Base-by-base conservation (phyloP, 441 rosid genomes). In the Manihot esculenta region DNA sequence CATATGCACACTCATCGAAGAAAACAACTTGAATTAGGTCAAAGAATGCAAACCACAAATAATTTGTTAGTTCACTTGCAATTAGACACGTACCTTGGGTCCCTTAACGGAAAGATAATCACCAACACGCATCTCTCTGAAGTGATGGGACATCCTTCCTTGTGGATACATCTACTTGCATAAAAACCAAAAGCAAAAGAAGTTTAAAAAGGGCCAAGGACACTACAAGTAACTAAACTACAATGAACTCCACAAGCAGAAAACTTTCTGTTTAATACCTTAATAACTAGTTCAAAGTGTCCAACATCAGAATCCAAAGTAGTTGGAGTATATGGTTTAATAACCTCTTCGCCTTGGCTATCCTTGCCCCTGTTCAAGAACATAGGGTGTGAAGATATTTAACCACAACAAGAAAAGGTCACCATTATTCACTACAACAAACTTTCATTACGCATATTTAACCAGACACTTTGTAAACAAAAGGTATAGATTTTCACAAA, bases 111-210 rank as follows among this genome's bases (percentile, higher is more conserved):
- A 73, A 72, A 94, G 97, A 76, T 73, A 74, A 81, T 92, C 89
- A 74, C 93, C 97, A 73, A 88, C 95, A 50, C 74, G 81, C 91
- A 94, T 83, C 89, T 90, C 96, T 12, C 97, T 86, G 77, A 94
- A 94, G 85, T 94, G 99, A 78, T 92, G 97, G 59, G 97, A 92
- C 97, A 94, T 92, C 81, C 96, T 84, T 83, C 98, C 98, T 87
- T 88, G 95, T 13, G 98, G 93, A 73, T 94, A 94, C 98, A 94
- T 94, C 99, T 92, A 72, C 0, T 64, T 50, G 24, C 55, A 73
- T 64, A 45, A 75, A 65, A 70, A 44, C 51, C 41, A 66, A 74
- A 55, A 61, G 47, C 30, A 50, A 60, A 54, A 63, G 20, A 59
- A 13, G 49, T 66, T 69, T 1, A 41, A 12, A 62, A 54, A 62